A percentile compares a stretch with the other conserved stretches of the same genome.
phyloP scores from a whole-genome alignment of 192 early-diverging fungal species.

The Paraglomus occultum region DNA sequence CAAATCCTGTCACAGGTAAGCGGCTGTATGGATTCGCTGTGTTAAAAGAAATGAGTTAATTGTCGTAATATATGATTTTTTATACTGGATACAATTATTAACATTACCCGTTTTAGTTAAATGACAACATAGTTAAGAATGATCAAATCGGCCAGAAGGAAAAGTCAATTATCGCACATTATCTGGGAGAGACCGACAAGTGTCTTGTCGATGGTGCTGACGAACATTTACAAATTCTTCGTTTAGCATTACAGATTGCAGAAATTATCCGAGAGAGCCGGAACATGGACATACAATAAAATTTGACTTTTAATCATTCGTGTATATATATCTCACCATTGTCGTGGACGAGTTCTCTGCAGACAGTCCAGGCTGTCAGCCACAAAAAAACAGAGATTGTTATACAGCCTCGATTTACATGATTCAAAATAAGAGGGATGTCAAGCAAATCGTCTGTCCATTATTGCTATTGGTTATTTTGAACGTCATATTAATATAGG shows the following conservation, averaged over 20 bases:
- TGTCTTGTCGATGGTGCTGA: slow-evolving; percentile 82
- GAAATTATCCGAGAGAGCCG: slow-evolving; percentile 41
- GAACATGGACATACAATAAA: not conserved
- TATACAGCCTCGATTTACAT: too few species aligned
- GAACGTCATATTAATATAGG: too few species aligned
- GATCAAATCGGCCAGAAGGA: slow-evolving; percentile 61
- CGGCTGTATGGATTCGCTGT: not conserved
- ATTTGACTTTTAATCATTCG: too few species aligned
- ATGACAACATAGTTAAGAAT: slow-evolving; percentile 62
- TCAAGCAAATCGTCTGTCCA: too few species aligned
- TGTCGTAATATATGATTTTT: too few species aligned
- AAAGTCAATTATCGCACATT: slow-evolving; percentile 67
- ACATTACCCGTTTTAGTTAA: slow-evolving; percentile 44
- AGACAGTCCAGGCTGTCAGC: too few species aligned
- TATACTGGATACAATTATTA: not conserved
- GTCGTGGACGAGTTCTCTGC: too few species aligned
- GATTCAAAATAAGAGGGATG: too few species aligned
- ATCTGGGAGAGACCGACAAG: slow-evolving; percentile 70
- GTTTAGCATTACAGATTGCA: slow-evolving; percentile 47
- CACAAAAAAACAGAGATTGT: too few species aligned
- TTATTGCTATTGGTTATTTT: too few species aligned
- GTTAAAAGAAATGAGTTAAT: too few species aligned
- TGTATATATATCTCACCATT: too few species aligned
- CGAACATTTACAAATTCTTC: slow-evolving; percentile 83
- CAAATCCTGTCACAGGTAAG: slow-evolving; percentile 72